Evolutionary conservation across 2,329 filamentous ascomycete genomes (phyloP), one percentile per base, ranked within the genome.

Genomic region (Arachnopeziza araneosa): DNA sequence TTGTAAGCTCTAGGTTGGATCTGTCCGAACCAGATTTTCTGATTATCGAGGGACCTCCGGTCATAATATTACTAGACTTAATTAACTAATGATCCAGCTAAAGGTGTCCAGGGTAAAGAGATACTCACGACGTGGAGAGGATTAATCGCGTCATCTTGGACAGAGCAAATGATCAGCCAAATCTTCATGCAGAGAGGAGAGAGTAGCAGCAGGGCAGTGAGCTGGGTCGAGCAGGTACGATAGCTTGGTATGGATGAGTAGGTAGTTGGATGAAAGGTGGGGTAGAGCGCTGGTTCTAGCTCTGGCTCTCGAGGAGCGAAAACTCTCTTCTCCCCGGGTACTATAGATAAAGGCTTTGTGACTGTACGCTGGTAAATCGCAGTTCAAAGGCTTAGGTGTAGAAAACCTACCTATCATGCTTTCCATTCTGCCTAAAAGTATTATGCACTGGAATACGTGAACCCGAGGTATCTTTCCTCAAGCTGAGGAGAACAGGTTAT

Each of bases 1-100:
- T 93, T 65, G 92, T 89, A 68, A 99, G 84, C 76, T 99, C 95
- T 68, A 93, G 87, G 73, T 98, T 98, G 58, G 93, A 97, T 73
- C 93, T 91, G 72, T 87, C 87, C 66, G 85, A 84, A 62, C 87
- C 83, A 19, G 88, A 85, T 70, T 90, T 90, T 64, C 91, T 87
- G 74, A 96, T 88, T 64, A 96, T 88, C 54, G 91, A 91, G 60
- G 90, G 89, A 60, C 90, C 90, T 64, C 85, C 87, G 79, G 96
- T 97, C 71, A 83, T 85, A 59, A 73, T 70, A 67, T 73, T 71
- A 36, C 72, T 74, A 52, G n/a, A 21, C 54, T 36, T 44, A 44
- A 53, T 19, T 54, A 6, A 26, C 56, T 22, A 52, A 67, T 61
- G 69, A 63, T 48, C 54, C 30, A 57, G 50, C 24, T 30, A 52